phyloP scores from a whole-genome alignment of 495 filamentous ascomycete genomes.

The Penicillium longicatenatum region DNA sequence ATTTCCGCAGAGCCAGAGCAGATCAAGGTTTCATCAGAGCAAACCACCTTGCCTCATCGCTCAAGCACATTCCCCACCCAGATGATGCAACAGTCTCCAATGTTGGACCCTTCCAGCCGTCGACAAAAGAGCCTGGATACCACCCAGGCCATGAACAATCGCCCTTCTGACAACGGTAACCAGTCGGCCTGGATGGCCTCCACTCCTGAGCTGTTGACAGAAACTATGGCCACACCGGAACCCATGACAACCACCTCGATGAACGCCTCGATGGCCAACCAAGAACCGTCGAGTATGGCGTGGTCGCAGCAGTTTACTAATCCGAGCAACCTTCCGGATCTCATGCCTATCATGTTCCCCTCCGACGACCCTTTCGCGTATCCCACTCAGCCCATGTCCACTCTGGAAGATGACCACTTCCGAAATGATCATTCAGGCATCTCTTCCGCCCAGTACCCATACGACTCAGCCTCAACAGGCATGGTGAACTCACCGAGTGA shows the following conservation, averaged over 20 bases:
- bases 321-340: conserved; percentile 59
- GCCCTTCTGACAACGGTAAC: conserved; percentile 23
- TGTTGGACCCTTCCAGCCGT: conserved; percentile 20
- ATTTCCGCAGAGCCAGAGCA: conserved; percentile 25
- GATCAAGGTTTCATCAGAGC: conserved; percentile 29
- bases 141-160: conserved; percentile 23
- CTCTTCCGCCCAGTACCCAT: conserved; percentile 17
- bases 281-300: conserved; percentile 28
- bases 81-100: conserved; percentile 22
- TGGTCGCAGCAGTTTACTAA: conserved; percentile 37
- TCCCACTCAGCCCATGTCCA: conserved; percentile 78
- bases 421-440: conserved; percentile 28
- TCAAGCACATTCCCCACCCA: conserved; percentile 52
- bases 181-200: conserved; percentile 34
- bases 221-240: conserved; percentile 37
- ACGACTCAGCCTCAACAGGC: conserved; percentile 15
- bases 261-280: conserved; percentile 25
- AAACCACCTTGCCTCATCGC: conserved; percentile 39
- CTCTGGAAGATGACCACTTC: conserved; percentile 57
- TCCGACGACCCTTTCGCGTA: conserved; percentile 89
- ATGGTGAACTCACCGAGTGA: conserved; percentile 27
- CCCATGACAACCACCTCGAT: conserved; percentile 21
- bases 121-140: conserved; percentile 41
- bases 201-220: conserved; percentile 34
- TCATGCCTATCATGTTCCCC: conserved; percentile 90